Evolutionary conservation across 768 basidiomycete species (phyloP).

Genomic region (Mycena indigotica): DNA sequence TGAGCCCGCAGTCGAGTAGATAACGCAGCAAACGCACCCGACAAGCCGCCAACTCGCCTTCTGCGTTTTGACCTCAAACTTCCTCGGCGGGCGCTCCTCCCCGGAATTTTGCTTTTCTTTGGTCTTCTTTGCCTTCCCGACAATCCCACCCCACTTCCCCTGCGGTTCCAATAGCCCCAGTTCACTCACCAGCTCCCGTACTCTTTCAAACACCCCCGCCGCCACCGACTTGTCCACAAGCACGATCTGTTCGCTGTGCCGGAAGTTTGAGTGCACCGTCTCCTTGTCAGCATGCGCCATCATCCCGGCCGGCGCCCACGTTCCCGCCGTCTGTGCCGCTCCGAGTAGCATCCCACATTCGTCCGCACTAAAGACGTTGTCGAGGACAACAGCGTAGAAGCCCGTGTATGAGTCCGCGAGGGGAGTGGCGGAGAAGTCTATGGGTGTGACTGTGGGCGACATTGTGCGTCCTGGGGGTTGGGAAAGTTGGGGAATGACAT

Average conservation of each 20-base stretch:
- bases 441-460: conserved; percentile 12
- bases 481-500: too few relatives aligned
- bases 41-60: conserved; percentile 38
- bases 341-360: conserved; percentile 46
- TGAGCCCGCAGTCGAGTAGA: background rate
- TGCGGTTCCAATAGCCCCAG: conserved; percentile 35
- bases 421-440: conserved; percentile 43
- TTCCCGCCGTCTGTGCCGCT: conserved; percentile 36
- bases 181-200: conserved; percentile 43
- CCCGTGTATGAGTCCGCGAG: conserved; percentile 36
- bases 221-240: conserved; percentile 38
- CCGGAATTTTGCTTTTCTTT: background rate
- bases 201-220: conserved; percentile 35
- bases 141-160: conserved; percentile 36
- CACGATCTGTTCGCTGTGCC: conserved; percentile 43
- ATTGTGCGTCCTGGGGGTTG: too few relatives aligned
- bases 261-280: conserved; percentile 39
- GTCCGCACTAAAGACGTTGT: conserved; percentile 40
- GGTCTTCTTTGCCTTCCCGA: conserved; percentile 18
- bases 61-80: too few relatives aligned
- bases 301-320: conserved; percentile 43
- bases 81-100: too few relatives aligned
- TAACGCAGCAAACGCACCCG: conserved; percentile 30
- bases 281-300: conserved; percentile 29
- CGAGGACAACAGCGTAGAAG: conserved; percentile 45